Evolutionary conservation across 495 filamentous ascomycete genomes (phyloP), one percentile per base, ranked within the genome.

Genomic region (Gamarada debralockiae): DNA sequence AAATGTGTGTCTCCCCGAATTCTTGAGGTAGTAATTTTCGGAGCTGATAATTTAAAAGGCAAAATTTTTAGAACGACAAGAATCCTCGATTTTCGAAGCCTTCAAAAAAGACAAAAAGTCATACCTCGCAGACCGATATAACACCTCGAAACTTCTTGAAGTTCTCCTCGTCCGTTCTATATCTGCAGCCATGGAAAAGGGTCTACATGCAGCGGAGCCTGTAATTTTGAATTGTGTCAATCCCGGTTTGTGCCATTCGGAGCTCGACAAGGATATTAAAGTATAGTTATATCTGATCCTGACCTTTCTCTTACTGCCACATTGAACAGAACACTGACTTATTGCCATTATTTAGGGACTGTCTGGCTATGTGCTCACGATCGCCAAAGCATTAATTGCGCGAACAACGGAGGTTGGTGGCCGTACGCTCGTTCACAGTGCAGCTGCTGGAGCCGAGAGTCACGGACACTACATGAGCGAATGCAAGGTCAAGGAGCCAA

Each of bases 111-210:
- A 61, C 23, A 50, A 56, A 29, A 39, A 46, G 6, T 58, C 44
- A 15, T 55, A 60, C 14, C 23, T 51, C 3, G 17, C 24, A 39
- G 48, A 37, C 36, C 65, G 74, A 2, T 78, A 84, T 51, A 55
- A 53, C n/a, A 39, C 70, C 1, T 73, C 73, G 2, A 83, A 83
- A 58, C 63, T 84, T 1, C 58, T 84, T 2, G 68, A 71, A 31
- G 51, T 80, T 3, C 54, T 81, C 7, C 51, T 71, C 2, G 65
- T 73, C 6, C 69, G 71, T 22, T 68, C 76, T 39, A 56, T 84
- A 0, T 72, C 73, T 7, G 53, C 52, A 4, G 61, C 58, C 4
- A 42, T 64, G 8, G 13, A 36, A 46, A 22, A 20, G 0, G 59
- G 60, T 15, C 57, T 64, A 3, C 57, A 60, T 20, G 43, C 48